phyloP scores from a whole-genome alignment of 495 filamentous ascomycete genomes.

The Daldinia decipiens region DNA sequence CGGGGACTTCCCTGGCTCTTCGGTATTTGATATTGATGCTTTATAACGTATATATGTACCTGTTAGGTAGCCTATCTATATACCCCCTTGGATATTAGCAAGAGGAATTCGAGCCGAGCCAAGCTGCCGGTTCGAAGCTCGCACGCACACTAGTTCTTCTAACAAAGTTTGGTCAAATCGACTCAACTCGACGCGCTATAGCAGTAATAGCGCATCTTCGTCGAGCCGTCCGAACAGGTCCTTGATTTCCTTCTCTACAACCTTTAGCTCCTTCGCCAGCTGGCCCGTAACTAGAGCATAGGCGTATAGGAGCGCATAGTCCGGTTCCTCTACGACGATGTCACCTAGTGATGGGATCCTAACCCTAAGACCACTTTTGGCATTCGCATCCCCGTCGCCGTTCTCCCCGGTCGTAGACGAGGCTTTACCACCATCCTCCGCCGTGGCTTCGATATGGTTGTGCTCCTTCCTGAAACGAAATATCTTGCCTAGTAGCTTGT shows the following conservation, averaged over 20 bases:
- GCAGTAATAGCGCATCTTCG: constrained; percentile 76
- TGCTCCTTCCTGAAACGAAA: constrained; percentile 81
- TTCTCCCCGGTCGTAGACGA: constrained; percentile 14
- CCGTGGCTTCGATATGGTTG: constrained; percentile 40
- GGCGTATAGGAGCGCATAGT: constrained; percentile 65
- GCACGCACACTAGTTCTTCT: neutral
- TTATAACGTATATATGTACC: neutral
- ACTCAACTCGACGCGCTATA: constrained; percentile 49
- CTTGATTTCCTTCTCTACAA: constrained; percentile 73
- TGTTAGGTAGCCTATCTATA: neutral
- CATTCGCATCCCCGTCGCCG: constrained; percentile 34
- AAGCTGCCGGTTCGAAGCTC: neutral
- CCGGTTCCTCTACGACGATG: constrained; percentile 57
- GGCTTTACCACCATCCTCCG: constrained; percentile 32
- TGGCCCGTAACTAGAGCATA: constrained; percentile 74
- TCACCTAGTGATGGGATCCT: constrained; percentile 29
- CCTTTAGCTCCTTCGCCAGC: constrained; percentile 74
- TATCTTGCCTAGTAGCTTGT: constrained; percentile 87
- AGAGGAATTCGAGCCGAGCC: neutral
- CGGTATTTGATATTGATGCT: neutral
- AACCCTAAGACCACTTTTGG: constrained; percentile 17
- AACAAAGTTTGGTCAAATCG: neutral
- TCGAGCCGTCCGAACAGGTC: constrained; percentile 78
- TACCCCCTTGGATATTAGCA: neutral
- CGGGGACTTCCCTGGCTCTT: neutral